Conservation (phyloP, 202 grass and related monocot genomes). For the Setaria viridis region DNA sequence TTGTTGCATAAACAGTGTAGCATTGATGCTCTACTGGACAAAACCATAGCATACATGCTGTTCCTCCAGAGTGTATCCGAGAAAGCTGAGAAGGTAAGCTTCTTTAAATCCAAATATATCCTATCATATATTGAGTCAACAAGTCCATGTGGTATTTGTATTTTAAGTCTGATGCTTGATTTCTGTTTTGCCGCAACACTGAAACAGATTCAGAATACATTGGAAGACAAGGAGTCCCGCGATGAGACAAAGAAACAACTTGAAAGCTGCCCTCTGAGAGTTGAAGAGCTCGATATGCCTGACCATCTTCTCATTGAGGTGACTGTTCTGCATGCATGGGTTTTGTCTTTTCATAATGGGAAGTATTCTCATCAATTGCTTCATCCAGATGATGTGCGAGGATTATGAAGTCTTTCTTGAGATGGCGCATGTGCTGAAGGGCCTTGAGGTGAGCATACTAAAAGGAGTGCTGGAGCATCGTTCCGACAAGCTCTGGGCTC, state of each 20-base stretch:
- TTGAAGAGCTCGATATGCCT: slow-evolving; percentile 66
- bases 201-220: slow-evolving; percentile 38
- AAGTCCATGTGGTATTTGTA: not conserved
- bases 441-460: slow-evolving; percentile 56
- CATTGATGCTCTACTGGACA: slow-evolving; percentile 77
- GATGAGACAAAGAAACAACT: slow-evolving; percentile 40
- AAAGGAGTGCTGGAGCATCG: slow-evolving; percentile 65
- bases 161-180: not conserved
- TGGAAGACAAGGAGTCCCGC: not conserved
- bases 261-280: slow-evolving; percentile 58
- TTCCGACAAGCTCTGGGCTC: slow-evolving; percentile 55
- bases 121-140: not conserved
- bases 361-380: not conserved
- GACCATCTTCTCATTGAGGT: slow-evolving; percentile 75
- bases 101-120: slow-evolving; percentile 33
- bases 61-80: slow-evolving; percentile 69
- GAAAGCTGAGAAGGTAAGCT: slow-evolving; percentile 66
- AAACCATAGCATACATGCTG: slow-evolving; percentile 69
- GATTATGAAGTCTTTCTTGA: slow-evolving; percentile 65
- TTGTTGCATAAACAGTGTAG: slow-evolving; percentile 70
- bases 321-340: not conserved
- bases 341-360: not conserved
- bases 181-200: not conserved
- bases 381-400: slow-evolving; percentile 60
- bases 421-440: slow-evolving; percentile 50